Base-by-base conservation (phyloP, 2,329 filamentous ascomycete genomes). In the Onygena corvina region DNA sequence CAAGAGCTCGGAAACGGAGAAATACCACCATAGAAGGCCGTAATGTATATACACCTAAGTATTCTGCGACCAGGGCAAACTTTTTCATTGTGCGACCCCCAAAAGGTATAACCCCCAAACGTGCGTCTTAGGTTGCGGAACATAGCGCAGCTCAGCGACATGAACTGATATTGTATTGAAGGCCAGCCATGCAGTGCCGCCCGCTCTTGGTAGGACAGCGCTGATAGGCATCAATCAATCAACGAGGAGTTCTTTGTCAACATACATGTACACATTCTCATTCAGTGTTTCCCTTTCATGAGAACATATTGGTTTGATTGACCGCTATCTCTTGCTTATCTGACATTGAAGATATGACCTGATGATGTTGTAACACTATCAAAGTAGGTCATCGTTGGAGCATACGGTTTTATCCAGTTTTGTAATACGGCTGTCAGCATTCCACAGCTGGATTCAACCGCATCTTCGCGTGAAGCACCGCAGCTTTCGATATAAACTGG, bases 401-500 rank as follows among this genome's bases (percentile, higher is more conserved):
- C 61, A 51, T 62, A 68, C 9, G 60, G 62, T 23, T 56, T 51
- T 31, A 69, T 58, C 67, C 67, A 70, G 57, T 68, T 59, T 18
- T 61, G 60, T 23, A 64, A 42, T 29, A 70, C 64, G 1, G 66
- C 53, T 12, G 57, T 53, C 52, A 68, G 66, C 5, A 62, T 57
- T 31, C 65, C 60, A 54, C 64, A 67, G 36, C 68, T 65, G 8
- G 63, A 61, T 20, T 59, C 54, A 18, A 64, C 55, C 3, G 66
- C 65, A 31, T 64, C 55, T n/a, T 62, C 59, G 30, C 58, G 60
- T 47, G 64, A 66, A 9, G 58, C 51, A 33, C 61, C 59, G 50
- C 66, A 67, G 53, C 66, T 66, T 55, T 70, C 67, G 35, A 70
- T 69, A 50, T 70, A 70, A 49, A 67, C 67, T 69, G 51, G 27